These are phyloP conservation scores for Monsonia emarginata DNA, from an alignment of 441 rosid genomes.

Conservation along the genomic window DNA sequence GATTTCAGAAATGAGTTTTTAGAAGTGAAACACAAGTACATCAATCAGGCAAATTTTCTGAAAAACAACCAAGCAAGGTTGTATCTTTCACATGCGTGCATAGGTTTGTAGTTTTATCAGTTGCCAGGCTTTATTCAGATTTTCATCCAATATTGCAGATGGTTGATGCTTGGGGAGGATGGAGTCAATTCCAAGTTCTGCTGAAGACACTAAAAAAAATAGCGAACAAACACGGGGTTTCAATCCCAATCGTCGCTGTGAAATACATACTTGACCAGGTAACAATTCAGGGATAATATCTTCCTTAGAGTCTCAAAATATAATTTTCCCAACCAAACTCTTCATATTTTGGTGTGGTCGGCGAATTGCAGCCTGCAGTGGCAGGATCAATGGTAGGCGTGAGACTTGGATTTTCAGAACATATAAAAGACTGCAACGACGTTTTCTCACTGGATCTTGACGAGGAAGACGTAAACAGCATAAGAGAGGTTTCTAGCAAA, in stretches of 20 bases:
- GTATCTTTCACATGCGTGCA: not conserved
- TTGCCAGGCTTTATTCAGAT: not conserved
- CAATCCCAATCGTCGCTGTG: constrained; percentile 83
- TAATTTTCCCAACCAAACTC: not conserved
- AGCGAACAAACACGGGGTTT: constrained; percentile 74
- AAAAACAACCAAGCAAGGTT: not conserved
- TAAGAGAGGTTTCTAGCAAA: constrained; percentile 32
- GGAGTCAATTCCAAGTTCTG: constrained; percentile 73
- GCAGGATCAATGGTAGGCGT: constrained; percentile 28
- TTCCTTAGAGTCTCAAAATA: not conserved
- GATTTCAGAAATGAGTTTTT: not conserved
- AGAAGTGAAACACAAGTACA: not conserved
- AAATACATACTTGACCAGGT: constrained; percentile 81
- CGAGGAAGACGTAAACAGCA: constrained; percentile 20
- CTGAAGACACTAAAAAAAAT: constrained; percentile 58
- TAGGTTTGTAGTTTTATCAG: not conserved
- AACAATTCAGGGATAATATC: not conserved
- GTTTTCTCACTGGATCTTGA: constrained; percentile 68
- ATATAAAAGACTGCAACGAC: constrained; percentile 57
- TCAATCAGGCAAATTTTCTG: not conserved
- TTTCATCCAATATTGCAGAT: constrained; percentile 35
- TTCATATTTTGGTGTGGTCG: constrained; percentile 11
- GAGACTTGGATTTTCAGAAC: constrained; percentile 42
- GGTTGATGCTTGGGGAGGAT: constrained; percentile 98
- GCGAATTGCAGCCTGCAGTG: constrained; percentile 21